Evolutionary conservation across 2,329 filamentous ascomycete genomes (phyloP), one percentile per base, ranked within the genome.

Genomic region (Tolypocladium sp.): DNA sequence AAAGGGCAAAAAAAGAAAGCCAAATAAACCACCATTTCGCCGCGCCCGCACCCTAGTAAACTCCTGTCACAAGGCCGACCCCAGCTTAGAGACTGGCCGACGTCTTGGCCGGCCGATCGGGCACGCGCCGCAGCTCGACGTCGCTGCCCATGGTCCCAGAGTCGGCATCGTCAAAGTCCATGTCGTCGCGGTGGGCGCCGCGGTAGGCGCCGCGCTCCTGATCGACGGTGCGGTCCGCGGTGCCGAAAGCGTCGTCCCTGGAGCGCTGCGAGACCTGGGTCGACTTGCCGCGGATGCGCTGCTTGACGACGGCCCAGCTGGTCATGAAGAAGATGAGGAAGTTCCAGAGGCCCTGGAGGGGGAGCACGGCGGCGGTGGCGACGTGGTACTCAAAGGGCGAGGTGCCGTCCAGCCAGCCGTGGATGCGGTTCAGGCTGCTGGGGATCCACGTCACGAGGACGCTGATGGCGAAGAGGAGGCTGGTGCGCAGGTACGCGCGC

Each of bases 291-390:
- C 55, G 62, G 8, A 58, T 20, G 58, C 64, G 62, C 22, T 60
- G 59, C 41, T 53, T 65, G 20, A 74, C 62, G 1, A 63, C 62
- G 1, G 37, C 57, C 74, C 77, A 80, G 63, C 79, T 90, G 1
- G 88, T 89, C 6, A 82, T 81, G 61, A 89, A 83, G 73, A 92
- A 93, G 59, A 94, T 90, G 57, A 90, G 75, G 37, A 85, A 82
- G 68, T 93, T 93, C 89, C 90, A 92, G 38, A 91, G 82, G 0
- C 90, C 90, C 70, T 93, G 90, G 1, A 91, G 77, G 0, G 90
- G 89, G 4, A 93, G 77, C 0, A 92, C 89, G 2, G 90, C 78
- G 2, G 87, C 86, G 8, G 87, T 86, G 1, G 84, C 82, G 56
- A 91, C 80, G 68, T 89, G 88, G 56, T 91, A 82, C 13, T 79